phyloP scores from a whole-genome alignment of 139 green algal species.

The Astrephomene gubernaculifera region DNA sequence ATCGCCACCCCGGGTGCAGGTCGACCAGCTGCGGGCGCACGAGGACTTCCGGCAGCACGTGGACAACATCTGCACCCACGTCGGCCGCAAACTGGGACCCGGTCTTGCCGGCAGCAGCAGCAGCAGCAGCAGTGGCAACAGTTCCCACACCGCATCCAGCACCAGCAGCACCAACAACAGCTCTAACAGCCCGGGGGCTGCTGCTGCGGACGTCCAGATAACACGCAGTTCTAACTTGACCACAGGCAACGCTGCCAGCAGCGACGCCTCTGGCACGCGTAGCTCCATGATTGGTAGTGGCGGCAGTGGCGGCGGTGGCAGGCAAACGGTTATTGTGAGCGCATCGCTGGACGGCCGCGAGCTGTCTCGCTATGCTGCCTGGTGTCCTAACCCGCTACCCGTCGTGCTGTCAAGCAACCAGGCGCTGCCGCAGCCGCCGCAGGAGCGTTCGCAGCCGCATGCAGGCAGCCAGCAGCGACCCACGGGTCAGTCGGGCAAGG shows the following conservation, averaged over 20 bases:
- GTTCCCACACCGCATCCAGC: too few relatives aligned
- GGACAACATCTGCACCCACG: slow-evolving; percentile 72
- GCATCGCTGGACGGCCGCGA: slow-evolving; percentile 77
- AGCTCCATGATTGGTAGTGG: background rate
- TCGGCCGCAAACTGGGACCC: background rate
- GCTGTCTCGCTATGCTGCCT: slow-evolving; percentile 57
- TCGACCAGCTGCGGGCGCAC: slow-evolving; percentile 84
- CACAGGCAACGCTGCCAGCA: too few relatives aligned
- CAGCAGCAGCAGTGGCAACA: background rate
- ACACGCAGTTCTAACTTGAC: too few relatives aligned
- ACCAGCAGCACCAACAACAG: background rate
- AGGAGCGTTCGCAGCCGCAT: background rate
- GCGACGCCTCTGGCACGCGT: too few relatives aligned
- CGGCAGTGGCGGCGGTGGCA: background rate
- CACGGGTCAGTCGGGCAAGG: background rate
- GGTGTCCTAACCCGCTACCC: slow-evolving; percentile 56
- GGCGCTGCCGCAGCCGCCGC: background rate
- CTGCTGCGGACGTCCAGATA: background rate
- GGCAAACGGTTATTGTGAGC: slow-evolving; percentile 84
- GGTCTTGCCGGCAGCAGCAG: too few relatives aligned
- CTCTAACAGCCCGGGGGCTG: too few relatives aligned
- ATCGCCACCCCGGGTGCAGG: slow-evolving; percentile 42
- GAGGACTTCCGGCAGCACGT: slow-evolving; percentile 80
- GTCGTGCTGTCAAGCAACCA: slow-evolving; percentile 2
- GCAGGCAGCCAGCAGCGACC: background rate